Evolutionary conservation across 2,329 filamentous ascomycete species (phyloP).

Genomic region (Bertia moriformis): DNA sequence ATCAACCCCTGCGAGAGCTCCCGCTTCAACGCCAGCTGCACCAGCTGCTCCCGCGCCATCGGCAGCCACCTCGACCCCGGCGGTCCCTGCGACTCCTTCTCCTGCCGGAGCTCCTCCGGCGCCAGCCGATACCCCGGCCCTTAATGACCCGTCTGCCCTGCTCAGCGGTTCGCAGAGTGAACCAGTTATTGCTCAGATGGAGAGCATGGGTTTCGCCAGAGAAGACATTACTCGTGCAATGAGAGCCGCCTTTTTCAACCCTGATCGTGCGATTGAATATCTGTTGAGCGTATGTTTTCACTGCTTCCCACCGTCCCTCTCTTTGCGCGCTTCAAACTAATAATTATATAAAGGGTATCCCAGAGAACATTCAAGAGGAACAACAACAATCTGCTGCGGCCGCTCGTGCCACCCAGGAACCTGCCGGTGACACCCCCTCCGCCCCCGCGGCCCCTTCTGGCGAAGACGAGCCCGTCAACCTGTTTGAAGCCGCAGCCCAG

Average conservation of each 20-base stretch:
- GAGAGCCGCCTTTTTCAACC: conserved; percentile 93
- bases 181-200: conserved; percentile 79
- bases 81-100: conserved; percentile 25
- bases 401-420: conserved; percentile 13
- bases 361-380: conserved; percentile 65
- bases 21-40: conserved; percentile 33
- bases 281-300: conserved; percentile 57
- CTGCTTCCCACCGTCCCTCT: conserved; percentile 15
- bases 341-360: conserved; percentile 58
- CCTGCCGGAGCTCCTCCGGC: conserved; percentile 22
- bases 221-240: conserved; percentile 83
- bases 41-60: conserved; percentile 33
- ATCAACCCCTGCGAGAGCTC: conserved; percentile 41
- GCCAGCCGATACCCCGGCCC: conserved; percentile 28
- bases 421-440: conserved; percentile 9
- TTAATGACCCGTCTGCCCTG: conserved; percentile 67
- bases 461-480: conserved; percentile 58
- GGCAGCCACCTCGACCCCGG: conserved; percentile 33
- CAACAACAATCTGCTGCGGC: conserved; percentile 32
- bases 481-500: conserved; percentile 85
- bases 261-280: conserved; percentile 93
- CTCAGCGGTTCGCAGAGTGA: conserved; percentile 72
- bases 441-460: conserved; percentile 27
- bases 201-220: conserved; percentile 89
- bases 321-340: not conserved